Evolutionary conservation across 768 basidiomycete genomes (phyloP).

Genomic region (Boletus edulis): DNA sequence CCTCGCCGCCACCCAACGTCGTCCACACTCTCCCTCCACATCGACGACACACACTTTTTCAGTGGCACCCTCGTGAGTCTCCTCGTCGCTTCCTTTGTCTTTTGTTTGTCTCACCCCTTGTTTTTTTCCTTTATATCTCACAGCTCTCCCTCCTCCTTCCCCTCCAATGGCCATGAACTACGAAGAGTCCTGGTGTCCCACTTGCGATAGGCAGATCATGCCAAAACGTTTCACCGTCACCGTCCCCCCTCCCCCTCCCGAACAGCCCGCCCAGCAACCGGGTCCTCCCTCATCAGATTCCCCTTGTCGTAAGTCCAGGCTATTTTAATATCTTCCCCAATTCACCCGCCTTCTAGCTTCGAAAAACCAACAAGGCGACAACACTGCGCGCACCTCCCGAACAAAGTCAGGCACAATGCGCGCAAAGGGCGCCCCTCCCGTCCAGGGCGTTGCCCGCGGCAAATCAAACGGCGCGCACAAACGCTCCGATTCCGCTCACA

Average conservation of each 20-base stretch:
- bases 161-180: constrained; percentile 37
- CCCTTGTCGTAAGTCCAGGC: constrained; percentile 35
- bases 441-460: constrained; percentile 63
- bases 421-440: constrained; percentile 36
- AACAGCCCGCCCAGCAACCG: constrained; percentile 19
- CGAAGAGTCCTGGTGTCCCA: constrained; percentile 80
- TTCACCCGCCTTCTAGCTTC: constrained; percentile 13
- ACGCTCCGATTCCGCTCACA: constrained; percentile 28
- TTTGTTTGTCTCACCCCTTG: constrained; percentile 23
- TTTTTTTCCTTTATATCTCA: constrained; percentile 9
- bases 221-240: constrained; percentile 68
- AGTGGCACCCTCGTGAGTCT: constrained; percentile 10
- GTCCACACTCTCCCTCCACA: constrained; percentile 2
- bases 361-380: constrained; percentile 29
- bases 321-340: neutral
- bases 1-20: constrained; percentile 20
- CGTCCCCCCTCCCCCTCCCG: constrained; percentile 27
- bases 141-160: constrained; percentile 12
- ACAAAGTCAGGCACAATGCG: constrained; percentile 37
- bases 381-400: constrained; percentile 29
- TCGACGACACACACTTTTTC: neutral
- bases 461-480: constrained; percentile 59
- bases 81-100: neutral
- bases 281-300: constrained; percentile 39
- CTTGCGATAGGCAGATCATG: constrained; percentile 73